Conservation (phyloP, 2,329 filamentous ascomycete species). For the Graphilbum fragrans region DNA sequence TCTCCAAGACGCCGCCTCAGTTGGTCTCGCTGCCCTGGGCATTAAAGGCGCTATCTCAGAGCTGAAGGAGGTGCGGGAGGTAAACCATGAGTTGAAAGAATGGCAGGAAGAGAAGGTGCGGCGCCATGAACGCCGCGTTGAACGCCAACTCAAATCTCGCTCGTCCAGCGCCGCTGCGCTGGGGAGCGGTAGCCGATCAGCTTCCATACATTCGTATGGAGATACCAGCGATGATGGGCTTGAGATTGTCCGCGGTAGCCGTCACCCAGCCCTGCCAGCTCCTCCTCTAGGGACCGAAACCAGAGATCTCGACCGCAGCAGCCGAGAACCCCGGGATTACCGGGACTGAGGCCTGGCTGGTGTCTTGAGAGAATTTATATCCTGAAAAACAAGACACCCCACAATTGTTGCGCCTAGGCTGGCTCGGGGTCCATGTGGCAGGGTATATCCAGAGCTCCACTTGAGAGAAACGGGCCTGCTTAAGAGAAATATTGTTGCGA, state of each 20-base stretch:
- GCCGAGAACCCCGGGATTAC: constrained; percentile 1
- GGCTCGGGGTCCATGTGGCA: too few species aligned
- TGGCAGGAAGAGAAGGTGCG: constrained; percentile 36
- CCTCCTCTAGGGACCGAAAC: constrained; percentile 24
- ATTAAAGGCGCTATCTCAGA: constrained; percentile 44
- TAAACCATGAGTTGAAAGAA: constrained; percentile 32
- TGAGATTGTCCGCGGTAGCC: constrained; percentile 18
- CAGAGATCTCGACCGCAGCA: constrained; percentile 18
- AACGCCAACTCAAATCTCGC: constrained; percentile 16
- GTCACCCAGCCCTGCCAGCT: constrained; percentile 29
- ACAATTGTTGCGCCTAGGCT: too few species aligned
- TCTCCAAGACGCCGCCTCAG: constrained; percentile 44
- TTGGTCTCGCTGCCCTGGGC: constrained; percentile 44
- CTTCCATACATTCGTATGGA: neutral
- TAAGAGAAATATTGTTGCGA: too few species aligned
- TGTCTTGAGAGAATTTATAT: too few species aligned
- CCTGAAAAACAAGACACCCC: too few species aligned
- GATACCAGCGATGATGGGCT: neutral
- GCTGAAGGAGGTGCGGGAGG: constrained; percentile 41
- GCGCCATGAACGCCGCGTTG: constrained; percentile 35
- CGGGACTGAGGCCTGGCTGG: constrained; percentile 1
- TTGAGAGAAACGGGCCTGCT: too few species aligned
- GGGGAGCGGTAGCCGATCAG: too few species aligned
- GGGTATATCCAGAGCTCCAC: too few species aligned
- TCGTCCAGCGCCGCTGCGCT: too few species aligned